Percentiles rank a stretch among this genome's conserved stretches.
Evolutionary conservation across 2,329 filamentous ascomycete genomes (phyloP).

Genomic region (Aureobasidium vineae): DNA sequence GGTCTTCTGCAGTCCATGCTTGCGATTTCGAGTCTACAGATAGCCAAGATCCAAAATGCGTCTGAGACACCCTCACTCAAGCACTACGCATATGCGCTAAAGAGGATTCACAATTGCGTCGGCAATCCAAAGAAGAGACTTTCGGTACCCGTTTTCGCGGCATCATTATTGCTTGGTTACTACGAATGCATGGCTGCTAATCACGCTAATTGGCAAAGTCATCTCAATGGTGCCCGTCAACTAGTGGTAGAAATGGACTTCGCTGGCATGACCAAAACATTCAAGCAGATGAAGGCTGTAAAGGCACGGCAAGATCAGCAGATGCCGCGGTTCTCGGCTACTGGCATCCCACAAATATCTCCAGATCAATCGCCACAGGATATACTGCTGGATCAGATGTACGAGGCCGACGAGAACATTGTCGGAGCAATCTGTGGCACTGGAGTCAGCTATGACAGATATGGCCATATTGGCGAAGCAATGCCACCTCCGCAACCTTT

Average conservation of each 20-base stretch:
- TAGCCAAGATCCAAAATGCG: conserved; percentile 73
- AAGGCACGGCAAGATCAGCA: conserved; percentile 36
- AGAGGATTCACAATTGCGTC: conserved; percentile 73
- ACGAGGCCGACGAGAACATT: conserved; percentile 56
- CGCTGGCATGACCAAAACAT: conserved; percentile 66
- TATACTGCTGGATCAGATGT: conserved; percentile 37
- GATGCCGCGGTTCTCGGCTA: conserved; percentile 1
- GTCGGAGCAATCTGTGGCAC: conserved; percentile 59
- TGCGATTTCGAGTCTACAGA: conserved; percentile 80
- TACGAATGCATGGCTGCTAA: conserved; percentile 96
- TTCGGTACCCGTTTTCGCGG: conserved; percentile 79
- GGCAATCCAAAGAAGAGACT: conserved; percentile 65
- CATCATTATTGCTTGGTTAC: conserved; percentile 79
- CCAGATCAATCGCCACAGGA: conserved; percentile 29
- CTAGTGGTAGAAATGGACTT: conserved; percentile 82
- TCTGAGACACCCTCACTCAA: conserved; percentile 79
- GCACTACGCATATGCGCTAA: conserved; percentile 85
- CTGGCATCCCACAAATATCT: conserved; percentile 5
- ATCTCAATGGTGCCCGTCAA: conserved; percentile 79
- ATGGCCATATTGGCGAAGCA: conserved; percentile 47
- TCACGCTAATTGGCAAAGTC: conserved; percentile 93
- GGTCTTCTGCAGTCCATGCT: conserved; percentile 88
- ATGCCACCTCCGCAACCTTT: conserved; percentile 35
- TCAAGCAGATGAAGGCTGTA: conserved; percentile 62
- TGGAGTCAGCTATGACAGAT: conserved; percentile 58